These are phyloP conservation scores for Phyllosticta capitalensis DNA, from an alignment of 2,329 filamentous ascomycete species.

Conservation along the genomic window DNA sequence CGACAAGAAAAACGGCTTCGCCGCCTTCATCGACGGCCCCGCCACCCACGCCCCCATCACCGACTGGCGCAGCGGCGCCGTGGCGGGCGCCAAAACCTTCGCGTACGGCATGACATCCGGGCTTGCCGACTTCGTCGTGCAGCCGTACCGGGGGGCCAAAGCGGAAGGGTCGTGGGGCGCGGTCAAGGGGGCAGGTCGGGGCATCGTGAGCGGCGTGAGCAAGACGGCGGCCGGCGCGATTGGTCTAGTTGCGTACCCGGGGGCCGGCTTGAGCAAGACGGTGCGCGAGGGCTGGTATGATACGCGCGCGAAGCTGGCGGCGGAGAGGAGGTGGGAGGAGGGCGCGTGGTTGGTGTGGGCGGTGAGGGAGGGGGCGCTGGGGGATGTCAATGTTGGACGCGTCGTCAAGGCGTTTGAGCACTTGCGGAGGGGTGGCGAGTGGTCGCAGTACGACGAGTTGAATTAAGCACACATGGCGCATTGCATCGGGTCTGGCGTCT, in stretches of 20 bases:
- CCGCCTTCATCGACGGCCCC: no score
- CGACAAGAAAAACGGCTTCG: constrained; percentile 6
- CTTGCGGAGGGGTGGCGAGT: neutral
- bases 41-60: constrained; percentile 23
- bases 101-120: constrained; percentile 24
- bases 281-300: neutral
- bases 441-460: neutral
- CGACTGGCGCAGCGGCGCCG: constrained; percentile 25
- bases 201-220: neutral
- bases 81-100: constrained; percentile 26
- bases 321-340: neutral
- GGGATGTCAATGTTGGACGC: neutral
- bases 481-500: no score
- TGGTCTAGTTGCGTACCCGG: constrained; percentile 1
- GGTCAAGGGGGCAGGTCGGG: constrained; percentile 1
- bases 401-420: neutral
- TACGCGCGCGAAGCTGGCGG: neutral
- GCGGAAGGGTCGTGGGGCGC: constrained; percentile 17
- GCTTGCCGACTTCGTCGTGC: constrained; percentile 20
- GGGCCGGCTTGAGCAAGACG: neutral
- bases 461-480: no score
- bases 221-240: neutral
- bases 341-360: neutral
- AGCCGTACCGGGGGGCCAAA: constrained; percentile 19
- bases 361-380: neutral